Conservation (phyloP, 2,329 filamentous ascomycete genomes). For the Sporothrix mexicana region DNA sequence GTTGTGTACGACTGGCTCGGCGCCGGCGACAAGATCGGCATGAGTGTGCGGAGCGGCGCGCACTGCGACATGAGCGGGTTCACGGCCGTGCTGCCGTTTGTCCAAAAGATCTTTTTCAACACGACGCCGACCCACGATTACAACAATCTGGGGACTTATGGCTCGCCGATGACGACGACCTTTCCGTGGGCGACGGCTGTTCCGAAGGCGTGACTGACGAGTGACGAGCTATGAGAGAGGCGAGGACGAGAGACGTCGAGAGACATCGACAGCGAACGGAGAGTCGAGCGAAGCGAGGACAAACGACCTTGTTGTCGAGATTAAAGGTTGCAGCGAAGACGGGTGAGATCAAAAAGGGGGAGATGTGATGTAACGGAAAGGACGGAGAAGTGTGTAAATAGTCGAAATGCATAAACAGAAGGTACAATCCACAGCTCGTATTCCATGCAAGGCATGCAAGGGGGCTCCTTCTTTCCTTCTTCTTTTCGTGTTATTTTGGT, state of each 20-base stretch:
- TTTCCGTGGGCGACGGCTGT: conserved; percentile 53
- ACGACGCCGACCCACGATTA: conserved; percentile 54
- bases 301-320: no score
- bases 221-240: neutral
- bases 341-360: no score
- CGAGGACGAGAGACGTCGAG: neutral
- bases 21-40: conserved; percentile 55
- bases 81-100: conserved; percentile 55
- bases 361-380: no score
- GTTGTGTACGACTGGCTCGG: conserved; percentile 62
- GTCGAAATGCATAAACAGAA: no score
- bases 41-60: conserved; percentile 54
- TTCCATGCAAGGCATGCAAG: no score
- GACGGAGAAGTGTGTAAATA: no score
- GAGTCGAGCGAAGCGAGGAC: neutral
- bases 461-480: no score
- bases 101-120: conserved; percentile 55
- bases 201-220: conserved; percentile 10
- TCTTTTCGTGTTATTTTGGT: no score
- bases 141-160: conserved; percentile 52
- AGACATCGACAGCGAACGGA: neutral
- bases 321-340: no score
- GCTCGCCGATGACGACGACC: conserved; percentile 52
- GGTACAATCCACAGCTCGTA: no score
- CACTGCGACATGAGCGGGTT: conserved; percentile 58